phyloP scores from a whole-genome alignment of 2,329 filamentous ascomycete genomes.

The Phialemonium atrogriseum region DNA sequence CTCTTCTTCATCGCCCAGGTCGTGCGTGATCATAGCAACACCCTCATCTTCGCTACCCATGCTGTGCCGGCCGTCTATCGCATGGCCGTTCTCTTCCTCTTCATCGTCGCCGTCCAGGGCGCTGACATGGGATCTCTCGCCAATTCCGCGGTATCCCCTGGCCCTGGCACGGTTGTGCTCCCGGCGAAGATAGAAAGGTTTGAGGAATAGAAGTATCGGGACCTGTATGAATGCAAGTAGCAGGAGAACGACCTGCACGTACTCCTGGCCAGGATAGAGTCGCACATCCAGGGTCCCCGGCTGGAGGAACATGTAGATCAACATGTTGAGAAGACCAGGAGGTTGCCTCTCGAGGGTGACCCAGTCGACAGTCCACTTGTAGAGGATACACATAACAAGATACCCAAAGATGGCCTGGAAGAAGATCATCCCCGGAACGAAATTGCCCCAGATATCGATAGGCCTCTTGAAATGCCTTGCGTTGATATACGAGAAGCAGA shows the following conservation, averaged over 20 bases:
- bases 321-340: conserved; percentile 91
- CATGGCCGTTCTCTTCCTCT: conserved; percentile 56
- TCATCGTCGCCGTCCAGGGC: conserved; percentile 86
- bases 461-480: conserved; percentile 89
- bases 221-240: conserved; percentile 80
- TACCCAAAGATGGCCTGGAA: conserved; percentile 99
- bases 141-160: conserved; percentile 86
- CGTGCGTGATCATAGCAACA: conserved; percentile 80
- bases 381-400: conserved; percentile 85
- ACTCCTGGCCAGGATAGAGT: conserved; percentile 70
- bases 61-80: conserved; percentile 47
- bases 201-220: conserved; percentile 83
- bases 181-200: conserved; percentile 89
- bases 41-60: conserved; percentile 65
- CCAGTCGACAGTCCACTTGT: conserved; percentile 97
- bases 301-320: conserved; percentile 98
- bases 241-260: conserved; percentile 69
- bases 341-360: conserved; percentile 54
- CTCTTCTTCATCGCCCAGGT: conserved; percentile 65
- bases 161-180: conserved; percentile 87
- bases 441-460: conserved; percentile 96
- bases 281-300: conserved; percentile 67
- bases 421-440: conserved; percentile 97
- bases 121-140: conserved; percentile 79
- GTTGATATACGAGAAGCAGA: conserved; percentile 88